Conservation (phyloP, 1,284 basidiomycete genomes). For the Singerocomus rubriflavus region DNA sequence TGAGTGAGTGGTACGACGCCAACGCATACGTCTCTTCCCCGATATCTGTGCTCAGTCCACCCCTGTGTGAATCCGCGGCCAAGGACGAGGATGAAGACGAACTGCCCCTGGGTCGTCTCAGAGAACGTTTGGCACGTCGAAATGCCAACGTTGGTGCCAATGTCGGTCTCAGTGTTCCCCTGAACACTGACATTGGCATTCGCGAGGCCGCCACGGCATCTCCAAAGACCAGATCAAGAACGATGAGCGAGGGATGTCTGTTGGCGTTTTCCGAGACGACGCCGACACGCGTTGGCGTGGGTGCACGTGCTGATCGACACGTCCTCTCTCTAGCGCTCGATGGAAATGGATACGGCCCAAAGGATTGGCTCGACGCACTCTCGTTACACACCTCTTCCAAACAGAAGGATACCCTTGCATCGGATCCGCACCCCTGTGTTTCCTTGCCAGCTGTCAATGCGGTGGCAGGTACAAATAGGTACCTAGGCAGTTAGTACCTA, state of each 20-base stretch:
- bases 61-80: conserved; percentile 4
- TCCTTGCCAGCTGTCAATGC: not conserved
- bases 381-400: conserved; percentile 12
- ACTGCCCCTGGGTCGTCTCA: conserved; percentile 16
- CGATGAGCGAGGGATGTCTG: conserved; percentile 24
- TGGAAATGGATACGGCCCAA: not conserved
- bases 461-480: not conserved
- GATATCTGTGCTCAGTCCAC: conserved; percentile 18
- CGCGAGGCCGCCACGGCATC: not conserved
- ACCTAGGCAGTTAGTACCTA: no score
- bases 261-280: conserved; percentile 16
- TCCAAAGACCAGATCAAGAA: conserved; percentile 6
- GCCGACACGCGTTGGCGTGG: conserved; percentile 18
- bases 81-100: conserved; percentile 19
- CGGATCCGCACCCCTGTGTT: not conserved
- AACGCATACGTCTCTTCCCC: conserved; percentile 21
- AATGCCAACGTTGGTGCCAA: not conserved
- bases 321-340: conserved; percentile 9
- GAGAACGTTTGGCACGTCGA: conserved; percentile 10
- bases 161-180: not conserved
- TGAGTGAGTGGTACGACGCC: conserved; percentile 16
- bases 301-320: conserved; percentile 2
- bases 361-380: conserved; percentile 23
- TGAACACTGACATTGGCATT: not conserved
- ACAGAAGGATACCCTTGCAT: not conserved